These are phyloP conservation scores for Hericium rajendrae DNA, from an alignment of 768 basidiomycete species.

Conservation along the genomic window DNA sequence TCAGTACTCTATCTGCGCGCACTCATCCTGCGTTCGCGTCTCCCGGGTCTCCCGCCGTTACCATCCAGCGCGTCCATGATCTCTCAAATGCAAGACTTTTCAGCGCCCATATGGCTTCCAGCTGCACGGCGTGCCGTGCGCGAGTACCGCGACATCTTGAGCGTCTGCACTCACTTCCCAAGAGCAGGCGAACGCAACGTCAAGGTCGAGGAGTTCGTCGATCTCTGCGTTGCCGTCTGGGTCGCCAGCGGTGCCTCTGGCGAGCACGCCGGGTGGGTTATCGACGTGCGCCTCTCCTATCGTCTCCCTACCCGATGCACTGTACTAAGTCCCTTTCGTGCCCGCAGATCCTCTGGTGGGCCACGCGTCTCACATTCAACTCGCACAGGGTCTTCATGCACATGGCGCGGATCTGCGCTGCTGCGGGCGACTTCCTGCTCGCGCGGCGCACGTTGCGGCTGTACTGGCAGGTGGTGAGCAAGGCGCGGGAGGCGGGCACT, in stretches of 20 bases:
- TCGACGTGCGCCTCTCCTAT: conserved; percentile 49
- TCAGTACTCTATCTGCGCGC: conserved; percentile 66
- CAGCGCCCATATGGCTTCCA: conserved; percentile 44
- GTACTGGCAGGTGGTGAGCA: conserved; percentile 78
- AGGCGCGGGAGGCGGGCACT: conserved; percentile 58
- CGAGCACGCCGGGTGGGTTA: conserved; percentile 63
- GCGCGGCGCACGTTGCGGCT: conserved; percentile 70
- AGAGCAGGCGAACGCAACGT: conserved; percentile 69
- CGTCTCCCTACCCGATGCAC: conserved; percentile 12
- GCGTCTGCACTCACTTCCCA: conserved; percentile 66
- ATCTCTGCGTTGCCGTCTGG: conserved; percentile 75
- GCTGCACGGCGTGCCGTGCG: conserved; percentile 58
- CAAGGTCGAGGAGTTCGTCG: conserved; percentile 77
- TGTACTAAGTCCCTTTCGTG: not conserved
- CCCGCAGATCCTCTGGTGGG: conserved; percentile 81
- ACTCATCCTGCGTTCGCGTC: conserved; percentile 39
- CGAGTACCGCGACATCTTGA: conserved; percentile 63
- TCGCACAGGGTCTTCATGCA: conserved; percentile 80
- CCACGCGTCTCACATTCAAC: conserved; percentile 89
- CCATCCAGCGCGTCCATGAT: not conserved
- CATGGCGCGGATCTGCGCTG: conserved; percentile 64
- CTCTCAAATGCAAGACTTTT: conserved; percentile 12
- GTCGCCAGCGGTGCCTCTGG: conserved; percentile 58
- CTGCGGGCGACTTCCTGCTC: conserved; percentile 47
- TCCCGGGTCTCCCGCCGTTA: conserved; percentile 1